Percentiles rank a stretch among this genome's conserved stretches.
phyloP scores from a whole-genome alignment of 2,329 filamentous ascomycete species.

The Penicillium sp. region DNA sequence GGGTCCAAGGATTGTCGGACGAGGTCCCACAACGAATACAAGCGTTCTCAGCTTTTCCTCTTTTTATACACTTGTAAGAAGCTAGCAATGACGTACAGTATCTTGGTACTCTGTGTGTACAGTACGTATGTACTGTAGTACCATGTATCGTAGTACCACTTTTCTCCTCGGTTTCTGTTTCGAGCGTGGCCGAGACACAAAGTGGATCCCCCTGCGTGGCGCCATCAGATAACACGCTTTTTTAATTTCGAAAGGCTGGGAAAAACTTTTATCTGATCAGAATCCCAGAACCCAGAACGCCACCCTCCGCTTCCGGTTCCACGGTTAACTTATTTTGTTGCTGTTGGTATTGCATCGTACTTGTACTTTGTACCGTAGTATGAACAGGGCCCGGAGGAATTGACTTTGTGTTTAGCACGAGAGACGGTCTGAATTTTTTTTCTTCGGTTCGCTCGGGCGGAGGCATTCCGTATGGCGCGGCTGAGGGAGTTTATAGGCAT shows the following conservation, averaged over 20 bases:
- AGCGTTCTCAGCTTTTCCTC: not conserved
- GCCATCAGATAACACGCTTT: slow-evolving; percentile 25
- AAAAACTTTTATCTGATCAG: slow-evolving; percentile 26
- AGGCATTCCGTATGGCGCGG: not conserved
- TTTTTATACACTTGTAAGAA: not conserved
- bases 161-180: not conserved
- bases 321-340: not conserved
- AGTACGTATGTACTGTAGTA: not conserved
- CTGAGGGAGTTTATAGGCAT: not conserved
- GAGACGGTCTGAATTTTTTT: not conserved
- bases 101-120: not conserved
- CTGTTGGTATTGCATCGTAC: too few relatives aligned
- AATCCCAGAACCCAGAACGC: not conserved
- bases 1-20: not conserved
- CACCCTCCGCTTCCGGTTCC: not conserved
- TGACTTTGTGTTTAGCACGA: not conserved
- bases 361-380: not conserved
- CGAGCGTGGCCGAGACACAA: not conserved
- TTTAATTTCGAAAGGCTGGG: not conserved
- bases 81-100: not conserved
- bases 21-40: not conserved
- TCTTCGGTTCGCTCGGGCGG: not conserved
- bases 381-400: not conserved
- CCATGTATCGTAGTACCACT: not conserved
- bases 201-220: slow-evolving; percentile 20